Base-by-base conservation (phyloP, 352 stramenopile genomes). In the Phytophthora gonapodyides region DNA sequence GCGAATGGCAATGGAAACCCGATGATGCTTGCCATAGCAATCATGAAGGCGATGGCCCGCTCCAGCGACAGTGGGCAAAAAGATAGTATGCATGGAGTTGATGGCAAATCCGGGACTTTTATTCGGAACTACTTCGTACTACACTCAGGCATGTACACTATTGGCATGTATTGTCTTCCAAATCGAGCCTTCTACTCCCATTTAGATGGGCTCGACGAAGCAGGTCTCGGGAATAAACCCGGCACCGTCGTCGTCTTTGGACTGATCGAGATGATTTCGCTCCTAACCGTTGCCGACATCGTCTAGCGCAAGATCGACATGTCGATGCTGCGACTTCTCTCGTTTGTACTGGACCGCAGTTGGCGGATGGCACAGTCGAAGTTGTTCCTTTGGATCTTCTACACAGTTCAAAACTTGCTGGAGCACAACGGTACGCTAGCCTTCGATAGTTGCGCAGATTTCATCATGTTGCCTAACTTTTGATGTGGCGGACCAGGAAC, bases 1-100 rank as follows among this genome's bases (percentile, higher is more conserved):
- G 56, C 57, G 45, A 86, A 84, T 3, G 77, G 74, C 21, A 86
- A 21, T 3, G 76, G 72, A 24, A 80, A 86, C 0, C 72, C 77
- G 30, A 80, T 61, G 11, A 60, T 30, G 13, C 56, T 48, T 16
- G 56, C 46, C 30, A 63, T 76, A 0, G 69, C 46, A 16, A 70
- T 40, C 21, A 66, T 41, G 5, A 62, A 54, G 7, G 58, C 31
- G 9, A 67, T 45, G 17, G 56, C 45, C 19, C 37, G 35, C 45
- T 8, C 45, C 42, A n/a, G 45, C n/a, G 16, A 63, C 50, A 9
- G 44, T 42, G 3, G 44, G 17, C 56, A 63, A 42, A 2, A n/a
- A 9, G 33, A 58, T 44, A 31, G 64, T 9, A 0, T 64, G 64
- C 6, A 31, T 13, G 9, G 49, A 21, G 1, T 58, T 41, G 0